Conservation (phyloP, 129 eudicot genomes). For the Cynara cardunculus region DNA sequence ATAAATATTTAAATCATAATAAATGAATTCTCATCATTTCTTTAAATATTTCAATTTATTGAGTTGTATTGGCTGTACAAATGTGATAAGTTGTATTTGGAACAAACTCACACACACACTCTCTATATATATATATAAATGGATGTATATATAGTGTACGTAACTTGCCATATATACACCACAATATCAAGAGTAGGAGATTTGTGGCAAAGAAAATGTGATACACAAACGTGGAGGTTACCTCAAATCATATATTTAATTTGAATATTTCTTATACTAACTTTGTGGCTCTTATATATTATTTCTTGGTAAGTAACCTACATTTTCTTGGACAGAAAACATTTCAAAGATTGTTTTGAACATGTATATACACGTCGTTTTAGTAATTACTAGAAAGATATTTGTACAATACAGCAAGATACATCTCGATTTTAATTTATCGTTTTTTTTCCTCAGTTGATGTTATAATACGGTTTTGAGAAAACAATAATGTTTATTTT, state of each 20-base stretch:
- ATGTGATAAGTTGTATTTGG: no score
- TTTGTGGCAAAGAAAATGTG: constrained; percentile 14
- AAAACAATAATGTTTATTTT: no score
- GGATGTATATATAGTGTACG: constrained; percentile 16
- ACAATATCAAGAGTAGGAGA: not conserved
- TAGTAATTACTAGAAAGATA: no score
- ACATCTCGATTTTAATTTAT: no score
- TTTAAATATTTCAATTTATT: no score
- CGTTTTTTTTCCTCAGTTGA: no score
- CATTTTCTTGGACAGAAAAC: not conserved
- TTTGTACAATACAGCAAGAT: no score
- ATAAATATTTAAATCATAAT: no score
- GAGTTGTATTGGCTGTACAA: no score
- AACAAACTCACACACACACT: not conserved
- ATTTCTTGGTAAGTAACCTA: constrained; percentile 32
- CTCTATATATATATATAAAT: not conserved
- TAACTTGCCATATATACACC: constrained; percentile 14
- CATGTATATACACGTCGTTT: not conserved
- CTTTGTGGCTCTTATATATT: not conserved
- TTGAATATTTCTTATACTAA: not conserved
- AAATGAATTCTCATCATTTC: no score
- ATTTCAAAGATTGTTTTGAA: not conserved
- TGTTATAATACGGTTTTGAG: no score
- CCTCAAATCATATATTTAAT: constrained; percentile 1
- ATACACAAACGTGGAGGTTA: constrained; percentile 34